Evolutionary conservation across 1,284 basidiomycete species (phyloP).

Genomic region (Trametes sp.): DNA sequence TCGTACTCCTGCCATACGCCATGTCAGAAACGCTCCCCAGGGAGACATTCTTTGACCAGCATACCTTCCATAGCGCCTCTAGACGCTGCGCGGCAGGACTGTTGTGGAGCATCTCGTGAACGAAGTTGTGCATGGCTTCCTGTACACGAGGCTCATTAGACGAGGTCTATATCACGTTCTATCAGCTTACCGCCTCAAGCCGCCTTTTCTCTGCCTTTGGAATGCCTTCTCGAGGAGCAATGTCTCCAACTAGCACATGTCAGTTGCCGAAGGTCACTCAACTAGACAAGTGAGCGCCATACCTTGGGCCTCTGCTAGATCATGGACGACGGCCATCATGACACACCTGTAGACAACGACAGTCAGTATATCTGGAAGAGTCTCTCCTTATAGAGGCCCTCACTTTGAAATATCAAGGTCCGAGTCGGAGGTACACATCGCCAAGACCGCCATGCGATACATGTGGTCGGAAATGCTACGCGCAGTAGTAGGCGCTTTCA

Average conservation of each 20-base stretch:
- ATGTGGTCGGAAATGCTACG: slow-evolving; percentile 94
- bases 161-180: background rate
- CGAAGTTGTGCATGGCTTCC: slow-evolving; percentile 92
- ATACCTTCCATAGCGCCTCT: slow-evolving; percentile 80
- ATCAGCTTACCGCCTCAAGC: slow-evolving; percentile 67
- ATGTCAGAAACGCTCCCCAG: background rate
- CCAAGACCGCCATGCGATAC: slow-evolving; percentile 95
- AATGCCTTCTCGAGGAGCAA: slow-evolving; percentile 90
- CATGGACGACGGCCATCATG: slow-evolving; percentile 92
- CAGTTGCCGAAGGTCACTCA: too few species aligned
- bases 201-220: slow-evolving; percentile 81
- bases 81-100: slow-evolving; percentile 83
- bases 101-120: slow-evolving; percentile 88
- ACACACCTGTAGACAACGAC: slow-evolving; percentile 66
- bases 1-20: slow-evolving; percentile 83
- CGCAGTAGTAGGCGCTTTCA: background rate
- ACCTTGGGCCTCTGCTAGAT: slow-evolving; percentile 96
- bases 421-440: slow-evolving; percentile 80
- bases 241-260: slow-evolving; percentile 80
- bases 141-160: slow-evolving; percentile 39
- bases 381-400: slow-evolving; percentile 22
- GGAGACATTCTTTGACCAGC: slow-evolving; percentile 30
- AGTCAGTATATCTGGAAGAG: background rate
- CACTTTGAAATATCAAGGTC: slow-evolving; percentile 82
- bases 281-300: too few species aligned